Evolutionary conservation across 2,329 filamentous ascomycete species (phyloP).

Genomic region (Aspergillus japonicus): DNA sequence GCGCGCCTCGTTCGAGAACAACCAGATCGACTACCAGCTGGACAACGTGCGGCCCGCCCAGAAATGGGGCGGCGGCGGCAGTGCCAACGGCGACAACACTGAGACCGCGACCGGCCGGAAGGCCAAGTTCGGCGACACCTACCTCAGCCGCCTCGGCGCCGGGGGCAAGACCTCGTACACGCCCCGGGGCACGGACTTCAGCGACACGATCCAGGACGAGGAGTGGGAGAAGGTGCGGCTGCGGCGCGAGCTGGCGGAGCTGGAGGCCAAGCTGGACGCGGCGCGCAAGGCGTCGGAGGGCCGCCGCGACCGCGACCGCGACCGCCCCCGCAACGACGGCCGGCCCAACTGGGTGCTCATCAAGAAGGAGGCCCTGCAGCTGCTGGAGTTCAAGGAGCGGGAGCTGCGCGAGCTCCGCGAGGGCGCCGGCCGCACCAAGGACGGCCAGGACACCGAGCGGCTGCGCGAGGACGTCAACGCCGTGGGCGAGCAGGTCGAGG

Average conservation of each 20-base stretch:
- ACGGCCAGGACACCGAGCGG: conserved; percentile 70
- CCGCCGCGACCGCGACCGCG: conserved; percentile 53
- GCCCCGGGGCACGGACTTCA: conserved; percentile 86
- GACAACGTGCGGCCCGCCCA: conserved; percentile 71
- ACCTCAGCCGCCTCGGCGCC: conserved; percentile 81
- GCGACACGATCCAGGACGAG: conserved; percentile 74
- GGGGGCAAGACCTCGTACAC: conserved; percentile 75
- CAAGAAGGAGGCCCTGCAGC: conserved; percentile 88
- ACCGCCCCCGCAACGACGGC: conserved; percentile 58
- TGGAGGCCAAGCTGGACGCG: conserved; percentile 82
- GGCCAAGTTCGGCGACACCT: conserved; percentile 95
- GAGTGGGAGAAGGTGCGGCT: conserved; percentile 98
- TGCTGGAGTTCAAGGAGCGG: conserved; percentile 91
- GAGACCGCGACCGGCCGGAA: conserved; percentile 83
- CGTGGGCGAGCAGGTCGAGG: conserved; percentile 92
- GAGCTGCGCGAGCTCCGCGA: conserved; percentile 70
- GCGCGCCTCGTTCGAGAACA: conserved; percentile 86
- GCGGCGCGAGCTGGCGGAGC: conserved; percentile 84
- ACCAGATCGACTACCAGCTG: conserved; percentile 93
- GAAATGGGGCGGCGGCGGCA: conserved; percentile 62
- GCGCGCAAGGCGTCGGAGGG: conserved; percentile 73
- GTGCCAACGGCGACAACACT: conserved; percentile 65
- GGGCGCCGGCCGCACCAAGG: conserved; percentile 54
- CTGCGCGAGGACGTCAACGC: conserved; percentile 82
- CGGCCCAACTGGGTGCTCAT: conserved; percentile 85